Base-by-base conservation (phyloP, 2,329 filamentous ascomycete genomes). In the Boeremia lycopersici region DNA sequence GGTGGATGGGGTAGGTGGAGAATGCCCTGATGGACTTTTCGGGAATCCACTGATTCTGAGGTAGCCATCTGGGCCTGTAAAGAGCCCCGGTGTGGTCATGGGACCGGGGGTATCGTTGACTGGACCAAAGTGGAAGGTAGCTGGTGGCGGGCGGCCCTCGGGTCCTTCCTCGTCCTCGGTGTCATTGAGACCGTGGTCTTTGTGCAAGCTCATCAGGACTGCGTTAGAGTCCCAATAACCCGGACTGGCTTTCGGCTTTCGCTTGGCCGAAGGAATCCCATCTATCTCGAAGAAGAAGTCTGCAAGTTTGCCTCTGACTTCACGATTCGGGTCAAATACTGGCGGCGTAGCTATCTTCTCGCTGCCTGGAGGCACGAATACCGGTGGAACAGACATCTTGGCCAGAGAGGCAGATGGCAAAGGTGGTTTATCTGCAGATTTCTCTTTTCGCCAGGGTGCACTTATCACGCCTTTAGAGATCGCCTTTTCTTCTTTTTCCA, bases 161-260 rank as follows among this genome's bases (percentile, higher is more conserved):
- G 70, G 68, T 4, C 62, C 63, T 47, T 74, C 69, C 2, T 61
- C 59, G 2, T 61, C 46, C 2, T 64, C 49, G 7, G 51, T 34
- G n/a, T 53, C 25, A 51, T 50, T 48, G 25, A 45, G 39, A 6
- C 39, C 31, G 23, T 66, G 57, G n/a, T 64, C 59, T 1, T 53
- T 56, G 12, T 56, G 46, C 39, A 68, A 58, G n/a, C 67, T 63
- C 72, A 75, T 75, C 17, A 75, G 58, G 11, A 75, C 39, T 0
- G 67, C 67, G 43, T 75, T 70, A 8, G 71, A 74, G 45, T 75
- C 71, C 73, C 73, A 75, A 28, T 67, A 49, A 6, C 56, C 60
- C 9, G 63, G 53, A 5, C 52, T 53, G 3, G 55, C 13, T 25
- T 46, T 54, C 6, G 51, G 23, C n/a, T 58, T 65, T 13, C 58